A percentile compares a stretch with the other conserved stretches of the same genome.
These are phyloP conservation scores for Tricholoma saponaceum DNA, from an alignment of 768 basidiomycete genomes.

Conservation along the genomic window DNA sequence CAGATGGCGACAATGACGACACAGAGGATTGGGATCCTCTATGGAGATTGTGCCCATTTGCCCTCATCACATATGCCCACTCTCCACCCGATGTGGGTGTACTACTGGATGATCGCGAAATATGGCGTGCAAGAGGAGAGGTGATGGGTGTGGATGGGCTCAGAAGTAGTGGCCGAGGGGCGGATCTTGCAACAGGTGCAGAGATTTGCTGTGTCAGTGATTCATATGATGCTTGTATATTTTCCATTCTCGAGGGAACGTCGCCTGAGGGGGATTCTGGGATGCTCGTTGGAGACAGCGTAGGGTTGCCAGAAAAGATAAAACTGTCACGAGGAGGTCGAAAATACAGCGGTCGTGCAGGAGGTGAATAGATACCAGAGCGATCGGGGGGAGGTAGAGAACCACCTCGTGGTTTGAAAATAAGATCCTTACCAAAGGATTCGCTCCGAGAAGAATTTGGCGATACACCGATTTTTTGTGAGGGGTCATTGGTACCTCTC, in stretches of 20 bases:
- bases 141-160: slow-evolving; percentile 46
- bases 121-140: slow-evolving; percentile 20
- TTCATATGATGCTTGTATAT: slow-evolving; percentile 40
- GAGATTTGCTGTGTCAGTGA: slow-evolving; percentile 35
- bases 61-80: slow-evolving; percentile 47
- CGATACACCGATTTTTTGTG: slow-evolving; percentile 7
- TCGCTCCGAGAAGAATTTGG: slow-evolving; percentile 8
- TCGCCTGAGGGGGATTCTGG: slow-evolving; percentile 22
- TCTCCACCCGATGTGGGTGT: slow-evolving; percentile 31
- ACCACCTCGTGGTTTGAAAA: slow-evolving; percentile 23
- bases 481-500: slow-evolving; percentile 18
- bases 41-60: slow-evolving; percentile 35
- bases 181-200: slow-evolving; percentile 40
- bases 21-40: slow-evolving; percentile 60
- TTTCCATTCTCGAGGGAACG: slow-evolving; percentile 33
- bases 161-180: slow-evolving; percentile 64
- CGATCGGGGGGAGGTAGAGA: slow-evolving; percentile 37
- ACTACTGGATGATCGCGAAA: slow-evolving; percentile 31
- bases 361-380: slow-evolving; percentile 43
- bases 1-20: slow-evolving; percentile 61
- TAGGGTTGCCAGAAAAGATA: slow-evolving; percentile 25
- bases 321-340: slow-evolving; percentile 54
- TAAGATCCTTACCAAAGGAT: slow-evolving; percentile 4
- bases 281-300: slow-evolving; percentile 23
- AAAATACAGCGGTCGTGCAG: slow-evolving; percentile 55